phyloP scores from a whole-genome alignment of 2,329 filamentous ascomycete species.

The Alternaria atra region DNA sequence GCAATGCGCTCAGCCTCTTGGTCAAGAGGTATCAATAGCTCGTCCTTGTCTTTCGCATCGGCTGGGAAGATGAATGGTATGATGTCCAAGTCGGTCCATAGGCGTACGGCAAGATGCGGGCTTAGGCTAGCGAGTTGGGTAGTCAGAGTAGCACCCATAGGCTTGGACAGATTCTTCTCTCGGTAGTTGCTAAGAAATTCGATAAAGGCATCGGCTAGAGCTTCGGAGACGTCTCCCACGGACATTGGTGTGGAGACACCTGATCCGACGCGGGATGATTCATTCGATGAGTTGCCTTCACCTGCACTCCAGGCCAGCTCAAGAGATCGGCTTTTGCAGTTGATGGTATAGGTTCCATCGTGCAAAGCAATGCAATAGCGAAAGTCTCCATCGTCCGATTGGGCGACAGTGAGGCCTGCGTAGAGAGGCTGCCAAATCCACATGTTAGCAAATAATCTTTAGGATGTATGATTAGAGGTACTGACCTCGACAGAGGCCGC shows the following conservation, averaged over 20 bases:
- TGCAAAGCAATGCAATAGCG: constrained; percentile 69
- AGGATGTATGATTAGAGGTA: neutral
- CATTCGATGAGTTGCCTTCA: constrained; percentile 3
- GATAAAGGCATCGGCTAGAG: constrained; percentile 68
- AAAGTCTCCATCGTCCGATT: constrained; percentile 61
- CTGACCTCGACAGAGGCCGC: constrained; percentile 10
- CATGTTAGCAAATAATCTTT: constrained; percentile 3
- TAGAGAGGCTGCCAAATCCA: constrained; percentile 57
- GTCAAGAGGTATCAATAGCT: constrained; percentile 69
- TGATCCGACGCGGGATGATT: constrained; percentile 17
- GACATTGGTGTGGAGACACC: constrained; percentile 23
- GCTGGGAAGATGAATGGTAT: constrained; percentile 70
- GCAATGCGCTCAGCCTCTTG: constrained; percentile 85
- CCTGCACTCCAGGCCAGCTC: neutral
- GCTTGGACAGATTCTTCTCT: constrained; percentile 73
- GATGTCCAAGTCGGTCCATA: constrained; percentile 81
- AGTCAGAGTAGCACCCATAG: constrained; percentile 77
- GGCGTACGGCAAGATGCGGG: constrained; percentile 71
- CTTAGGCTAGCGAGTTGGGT: constrained; percentile 66
- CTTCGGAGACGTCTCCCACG: constrained; percentile 18
- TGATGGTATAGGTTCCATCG: constrained; percentile 77
- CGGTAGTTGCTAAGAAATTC: constrained; percentile 67
- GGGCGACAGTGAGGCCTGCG: constrained; percentile 68
- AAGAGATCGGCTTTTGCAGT: constrained; percentile 66
- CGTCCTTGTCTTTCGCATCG: constrained; percentile 8